phyloP scores from a whole-genome alignment of 176 grass and related monocot species.

The Dactylis glomerata region DNA sequence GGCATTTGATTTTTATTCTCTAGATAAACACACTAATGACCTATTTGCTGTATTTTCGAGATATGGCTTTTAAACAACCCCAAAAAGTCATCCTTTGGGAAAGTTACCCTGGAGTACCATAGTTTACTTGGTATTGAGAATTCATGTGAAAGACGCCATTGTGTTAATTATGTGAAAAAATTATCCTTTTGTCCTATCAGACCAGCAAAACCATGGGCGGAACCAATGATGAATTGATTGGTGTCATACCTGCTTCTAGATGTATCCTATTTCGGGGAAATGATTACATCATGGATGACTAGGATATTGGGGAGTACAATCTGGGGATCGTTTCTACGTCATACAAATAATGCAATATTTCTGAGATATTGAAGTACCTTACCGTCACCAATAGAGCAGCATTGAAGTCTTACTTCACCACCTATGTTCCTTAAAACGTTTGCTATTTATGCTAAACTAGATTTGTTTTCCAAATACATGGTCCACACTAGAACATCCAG shows the following conservation, averaged over 20 bases:
- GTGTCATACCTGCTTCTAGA: background rate
- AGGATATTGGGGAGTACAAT: slow-evolving; percentile 19
- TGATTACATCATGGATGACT: slow-evolving; percentile 15
- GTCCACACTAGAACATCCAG: background rate
- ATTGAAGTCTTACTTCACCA: background rate
- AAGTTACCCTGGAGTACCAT: too few relatives aligned
- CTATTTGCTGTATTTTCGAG: too few relatives aligned
- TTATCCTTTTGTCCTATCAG: background rate
- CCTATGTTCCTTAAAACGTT: background rate
- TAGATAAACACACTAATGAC: too few relatives aligned
- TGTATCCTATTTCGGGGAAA: background rate
- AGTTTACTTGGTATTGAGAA: background rate
- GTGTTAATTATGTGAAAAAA: too few relatives aligned
- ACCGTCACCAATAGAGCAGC: background rate
- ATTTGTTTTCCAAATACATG: background rate
- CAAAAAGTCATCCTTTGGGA: too few relatives aligned
- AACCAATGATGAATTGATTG: slow-evolving; percentile 10
- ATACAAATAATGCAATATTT: background rate
- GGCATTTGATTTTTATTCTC: too few relatives aligned
- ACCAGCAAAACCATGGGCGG: background rate
- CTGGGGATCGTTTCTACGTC: background rate
- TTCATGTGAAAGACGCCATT: background rate
- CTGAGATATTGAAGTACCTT: background rate
- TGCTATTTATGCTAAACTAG: background rate
- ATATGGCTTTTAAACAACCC: too few relatives aligned